Conservation (phyloP, 139 green algal genomes). For the Chloropicon primus region DNA sequence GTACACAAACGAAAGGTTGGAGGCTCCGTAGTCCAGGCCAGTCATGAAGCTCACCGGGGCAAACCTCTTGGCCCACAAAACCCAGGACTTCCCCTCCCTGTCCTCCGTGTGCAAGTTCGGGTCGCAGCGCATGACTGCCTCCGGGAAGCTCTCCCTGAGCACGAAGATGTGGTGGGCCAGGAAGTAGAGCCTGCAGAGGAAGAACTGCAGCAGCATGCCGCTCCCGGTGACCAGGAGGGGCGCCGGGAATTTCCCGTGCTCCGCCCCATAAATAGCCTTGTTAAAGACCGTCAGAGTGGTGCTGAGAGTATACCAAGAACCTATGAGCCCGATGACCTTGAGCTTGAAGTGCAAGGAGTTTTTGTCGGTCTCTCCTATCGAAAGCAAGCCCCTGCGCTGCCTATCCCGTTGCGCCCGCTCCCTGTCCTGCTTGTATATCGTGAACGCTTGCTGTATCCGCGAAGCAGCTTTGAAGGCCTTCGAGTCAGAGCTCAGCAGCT, state of each 20-base stretch:
- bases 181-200: slow-evolving; percentile 44
- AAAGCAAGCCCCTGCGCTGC: no score
- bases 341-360: neutral
- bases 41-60: slow-evolving; percentile 39
- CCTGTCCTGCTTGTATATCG: neutral
- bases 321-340: slow-evolving; percentile 1
- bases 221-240: slow-evolving; percentile 37
- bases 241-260: slow-evolving; percentile 21
- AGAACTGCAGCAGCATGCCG: neutral
- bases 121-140: slow-evolving; percentile 15
- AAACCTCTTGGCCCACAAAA: slow-evolving; percentile 77
- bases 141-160: slow-evolving; percentile 27
- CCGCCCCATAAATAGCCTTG: slow-evolving; percentile 4
- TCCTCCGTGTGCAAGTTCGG: slow-evolving; percentile 43
- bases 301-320: slow-evolving; percentile 2
- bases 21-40: slow-evolving; percentile 73
- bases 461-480: neutral
- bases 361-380: no score
- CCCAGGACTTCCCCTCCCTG: neutral
- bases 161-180: slow-evolving; percentile 48
- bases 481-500: no score
- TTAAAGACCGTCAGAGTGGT: slow-evolving; percentile 9
- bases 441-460: neutral
- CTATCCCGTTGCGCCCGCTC: no score
- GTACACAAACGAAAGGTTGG: slow-evolving; percentile 74